Evolutionary conservation across 2,329 filamentous ascomycete genomes (phyloP), one percentile per base, ranked within the genome.

Genomic region (Verticillium albo-atrum): DNA sequence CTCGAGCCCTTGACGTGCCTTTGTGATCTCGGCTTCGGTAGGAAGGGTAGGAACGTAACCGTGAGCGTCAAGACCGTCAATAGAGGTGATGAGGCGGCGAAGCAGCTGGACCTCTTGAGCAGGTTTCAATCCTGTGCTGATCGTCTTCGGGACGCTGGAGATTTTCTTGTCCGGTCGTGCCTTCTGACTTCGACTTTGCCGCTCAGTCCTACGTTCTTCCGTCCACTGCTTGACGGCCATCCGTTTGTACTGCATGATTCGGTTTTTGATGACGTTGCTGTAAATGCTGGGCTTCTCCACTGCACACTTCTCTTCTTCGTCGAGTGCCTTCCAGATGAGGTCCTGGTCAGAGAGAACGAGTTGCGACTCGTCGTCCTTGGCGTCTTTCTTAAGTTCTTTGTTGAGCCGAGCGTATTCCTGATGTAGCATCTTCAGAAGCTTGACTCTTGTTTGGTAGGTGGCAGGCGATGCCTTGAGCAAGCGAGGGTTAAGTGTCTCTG

Each of bases 221-320:
- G 84, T 83, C 91, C 93, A 98, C 54, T 90, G 83, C 3, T 82
- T 79, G 3, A 85, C 69, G 1, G 78, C 79, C 89, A 96, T 93
- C 62, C 89, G 89, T 68, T 89, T 91, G 69, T 92, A 87, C 51
- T 81, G 81, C 66, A 89, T 82, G 60, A 98, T 89, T 34, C 87
- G 87, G 64, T 92, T 90, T 70, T 93, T 96, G 71, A 98, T 86
- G 27, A 92, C 79, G 67, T 96, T 97, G 7, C 83, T 79, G 68
- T 99, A 99, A 28, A 98, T 85, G 0, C 82, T 74, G 1, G 82
- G 76, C 61, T 88, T 88, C 17, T 88, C 85, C 14, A 79, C 79
- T 1, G 92, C 92, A 7, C 86, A 77, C 35, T 84, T 84, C 70
- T 96, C 87, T 74, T 99, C 96, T 61, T 93, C 86, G 65, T 94